Percentiles rank a stretch among this genome's conserved stretches.
phyloP scores from a whole-genome alignment of 768 basidiomycete genomes.

The Omphalotus guepiniiformis region DNA sequence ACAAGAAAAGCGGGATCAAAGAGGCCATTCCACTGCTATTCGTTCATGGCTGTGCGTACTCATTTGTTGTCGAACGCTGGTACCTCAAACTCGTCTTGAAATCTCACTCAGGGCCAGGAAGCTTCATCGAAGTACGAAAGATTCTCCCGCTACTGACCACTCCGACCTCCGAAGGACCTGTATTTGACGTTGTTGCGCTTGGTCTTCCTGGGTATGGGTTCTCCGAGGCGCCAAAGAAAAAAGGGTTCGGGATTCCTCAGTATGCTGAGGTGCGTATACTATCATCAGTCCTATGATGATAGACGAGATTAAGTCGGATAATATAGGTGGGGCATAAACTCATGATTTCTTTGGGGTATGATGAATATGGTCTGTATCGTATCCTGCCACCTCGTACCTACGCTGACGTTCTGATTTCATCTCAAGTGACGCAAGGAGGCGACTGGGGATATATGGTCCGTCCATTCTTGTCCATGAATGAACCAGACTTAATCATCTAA shows the following conservation, averaged over 20 bases:
- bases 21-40: slow-evolving; percentile 14
- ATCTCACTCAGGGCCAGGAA: slow-evolving; percentile 38
- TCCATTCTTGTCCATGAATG: background rate
- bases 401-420: background rate
- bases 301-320: background rate
- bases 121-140: slow-evolving; percentile 38
- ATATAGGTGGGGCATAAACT: slow-evolving; percentile 29
- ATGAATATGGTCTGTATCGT: slow-evolving; percentile 31
- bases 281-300: background rate
- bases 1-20: slow-evolving; percentile 23
- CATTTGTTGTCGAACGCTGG: background rate
- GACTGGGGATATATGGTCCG: background rate
- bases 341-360: slow-evolving; percentile 31
- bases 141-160: slow-evolving; percentile 36
- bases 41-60: slow-evolving; percentile 31
- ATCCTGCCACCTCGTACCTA: background rate
- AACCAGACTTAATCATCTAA: background rate
- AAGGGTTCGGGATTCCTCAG: slow-evolving; percentile 32
- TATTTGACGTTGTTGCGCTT: slow-evolving; percentile 45
- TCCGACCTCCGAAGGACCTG: slow-evolving; percentile 28
- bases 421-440: background rate
- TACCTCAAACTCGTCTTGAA: background rate
- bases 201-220: slow-evolving; percentile 46
- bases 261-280: slow-evolving; percentile 33
- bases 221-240: slow-evolving; percentile 37